Conservation (phyloP, 805 yeast genomes). For the Candida coquimbonensis region DNA sequence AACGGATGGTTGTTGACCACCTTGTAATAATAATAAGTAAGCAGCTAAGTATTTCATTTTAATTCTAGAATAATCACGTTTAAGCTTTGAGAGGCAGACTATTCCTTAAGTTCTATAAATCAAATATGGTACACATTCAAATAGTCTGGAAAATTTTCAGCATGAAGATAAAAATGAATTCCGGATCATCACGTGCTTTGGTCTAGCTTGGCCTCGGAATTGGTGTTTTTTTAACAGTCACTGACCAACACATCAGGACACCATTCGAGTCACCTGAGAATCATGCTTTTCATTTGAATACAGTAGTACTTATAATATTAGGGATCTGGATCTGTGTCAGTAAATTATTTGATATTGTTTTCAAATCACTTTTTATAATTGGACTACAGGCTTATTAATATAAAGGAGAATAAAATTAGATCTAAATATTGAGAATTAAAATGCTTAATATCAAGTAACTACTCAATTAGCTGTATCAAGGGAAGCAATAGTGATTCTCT, state of each 20-base stretch:
- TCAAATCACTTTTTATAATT: no score
- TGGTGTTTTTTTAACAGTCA: no score
- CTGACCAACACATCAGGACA: no score
- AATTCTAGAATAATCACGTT: slow-evolving; percentile 63
- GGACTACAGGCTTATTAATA: no score
- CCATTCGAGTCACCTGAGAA: no score
- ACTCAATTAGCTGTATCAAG: neutral
- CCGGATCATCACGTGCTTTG: slow-evolving; percentile 1
- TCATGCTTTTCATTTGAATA: no score
- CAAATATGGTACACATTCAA: neutral
- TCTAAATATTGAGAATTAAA: no score
- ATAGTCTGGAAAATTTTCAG: slow-evolving; percentile 12
- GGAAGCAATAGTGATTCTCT: neutral
- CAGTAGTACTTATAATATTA: no score
- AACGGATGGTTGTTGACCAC: slow-evolving; percentile 78
- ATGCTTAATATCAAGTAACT: neutral
- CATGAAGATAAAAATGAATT: neutral
- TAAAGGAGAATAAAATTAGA: no score
- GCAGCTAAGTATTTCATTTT: slow-evolving; percentile 85
- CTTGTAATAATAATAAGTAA: slow-evolving; percentile 81
- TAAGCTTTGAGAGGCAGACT: slow-evolving; percentile 71
- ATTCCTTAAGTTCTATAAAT: slow-evolving; percentile 44
- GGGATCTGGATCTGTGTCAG: no score
- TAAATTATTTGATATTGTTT: no score
- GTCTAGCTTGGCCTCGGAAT: no score